phyloP scores from a whole-genome alignment of 169 alveolate species.

The Plasmodium gonderi region DNA sequence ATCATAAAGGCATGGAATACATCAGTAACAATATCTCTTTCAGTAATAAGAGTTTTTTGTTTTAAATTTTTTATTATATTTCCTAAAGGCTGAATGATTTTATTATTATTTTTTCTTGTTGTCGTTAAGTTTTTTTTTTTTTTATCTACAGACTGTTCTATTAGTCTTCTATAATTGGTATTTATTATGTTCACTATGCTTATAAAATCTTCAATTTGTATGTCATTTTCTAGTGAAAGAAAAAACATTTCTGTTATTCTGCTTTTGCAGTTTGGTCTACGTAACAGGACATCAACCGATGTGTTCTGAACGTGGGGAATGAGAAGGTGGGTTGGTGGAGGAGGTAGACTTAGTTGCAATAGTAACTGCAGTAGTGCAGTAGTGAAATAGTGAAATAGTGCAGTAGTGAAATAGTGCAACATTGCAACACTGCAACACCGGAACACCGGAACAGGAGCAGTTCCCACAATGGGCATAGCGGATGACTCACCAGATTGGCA shows the following conservation, averaged over 20 bases:
- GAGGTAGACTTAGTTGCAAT: too few species aligned
- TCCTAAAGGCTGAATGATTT: slow-evolving; percentile 43
- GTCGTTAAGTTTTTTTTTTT: background rate
- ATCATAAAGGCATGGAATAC: slow-evolving; percentile 52
- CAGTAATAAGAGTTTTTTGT: slow-evolving; percentile 49
- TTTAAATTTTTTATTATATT: slow-evolving; percentile 19
- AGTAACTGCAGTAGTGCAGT: background rate
- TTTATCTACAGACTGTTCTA: slow-evolving; percentile 36
- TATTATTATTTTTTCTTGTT: background rate
- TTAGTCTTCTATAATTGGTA: slow-evolving; percentile 23
- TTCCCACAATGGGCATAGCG: background rate
- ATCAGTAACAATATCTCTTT: slow-evolving; percentile 55
- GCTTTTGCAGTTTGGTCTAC: slow-evolving; percentile 63
- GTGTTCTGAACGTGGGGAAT: slow-evolving; percentile 7
- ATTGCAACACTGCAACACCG: background rate
- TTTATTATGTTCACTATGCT: slow-evolving; percentile 49
- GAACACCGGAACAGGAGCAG: background rate
- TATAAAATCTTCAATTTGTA: slow-evolving; percentile 42
- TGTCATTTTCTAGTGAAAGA: slow-evolving; percentile 38
- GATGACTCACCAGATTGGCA: slow-evolving; percentile 35
- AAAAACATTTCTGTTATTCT: slow-evolving; percentile 62
- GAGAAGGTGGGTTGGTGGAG: background rate
- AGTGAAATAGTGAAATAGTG: too few species aligned
- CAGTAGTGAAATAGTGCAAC: background rate
- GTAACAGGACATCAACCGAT: slow-evolving; percentile 55